Evolutionary conservation across 805 yeast species (phyloP), one percentile per base, ranked within the genome.

Genomic region (Scheffersomyces coipomensis): DNA sequence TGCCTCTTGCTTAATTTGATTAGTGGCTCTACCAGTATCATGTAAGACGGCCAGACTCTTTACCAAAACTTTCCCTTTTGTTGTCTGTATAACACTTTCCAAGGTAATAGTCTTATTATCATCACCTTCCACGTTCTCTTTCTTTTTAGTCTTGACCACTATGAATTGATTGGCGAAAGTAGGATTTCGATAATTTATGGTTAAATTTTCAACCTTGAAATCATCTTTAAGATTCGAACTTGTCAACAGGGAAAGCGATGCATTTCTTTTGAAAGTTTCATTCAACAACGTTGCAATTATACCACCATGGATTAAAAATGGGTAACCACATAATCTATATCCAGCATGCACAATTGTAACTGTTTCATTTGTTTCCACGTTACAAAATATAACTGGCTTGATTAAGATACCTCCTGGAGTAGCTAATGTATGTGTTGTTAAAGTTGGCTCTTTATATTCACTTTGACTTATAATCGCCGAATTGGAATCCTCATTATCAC

Each of bases 301-400:
- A 0, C 97, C 97, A 3, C 97, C 97, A 56, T 89, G 97, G 2
- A 88, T 75, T 15, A 90, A 63, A 50, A 87, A 83, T 2, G 97
- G 97, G 56, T 84, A 89, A 1, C 97, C 97, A 31, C 91, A 81
- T 16, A 89, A 60, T 44, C 75, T 76, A 53, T 83, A 79, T 0
- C 97, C 97, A 37, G 85, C 71, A 55, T 88, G 95, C 19, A 87
- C 69, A 5, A 88, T 72, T 0, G 88, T 75, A 1, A 85, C 71
- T 0, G 83, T 74, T 48, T 85, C 85, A 37, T 73, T 71, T 0
- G 77, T 74, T 11, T 66, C 58, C 2, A 73, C 65, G 43, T 83
- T 78, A 46, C 76, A 77, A 51, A 84, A 86, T 11, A 85, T 71
- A 19, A 80, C 66, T 1, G 96, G 95, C 33, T 83, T 75, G 29